Evolutionary conservation across 768 basidiomycete species (phyloP), one percentile per base, ranked within the genome.

Genomic region (Hericium coralloides): DNA sequence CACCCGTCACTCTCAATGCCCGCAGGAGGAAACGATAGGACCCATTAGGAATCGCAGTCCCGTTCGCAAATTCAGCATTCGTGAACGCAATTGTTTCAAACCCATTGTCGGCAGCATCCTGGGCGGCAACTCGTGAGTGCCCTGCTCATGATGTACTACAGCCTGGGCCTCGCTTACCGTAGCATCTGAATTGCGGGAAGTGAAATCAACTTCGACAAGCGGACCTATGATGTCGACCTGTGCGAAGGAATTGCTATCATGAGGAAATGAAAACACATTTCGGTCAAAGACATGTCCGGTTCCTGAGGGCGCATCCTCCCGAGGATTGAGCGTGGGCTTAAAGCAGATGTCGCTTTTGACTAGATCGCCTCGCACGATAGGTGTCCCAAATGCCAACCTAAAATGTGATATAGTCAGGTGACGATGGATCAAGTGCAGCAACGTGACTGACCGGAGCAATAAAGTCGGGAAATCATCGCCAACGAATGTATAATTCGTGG

Each of bases 341-440:
- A 82, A 66, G 18, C 72, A 67, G 63, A 74, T 72, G 58, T 73
- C 62, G 1, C 76, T 52, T 26, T 68, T 67, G 1, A 83, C 81
- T 14, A 83, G 73, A 59, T 83, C 81, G 15, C 77, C 61, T 14
- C 73, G 70, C 47, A 82, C 60, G 14, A 66, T 55, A 2, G 79
- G 72, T 2, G 80, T 77, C 17, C 83, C 83, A 56, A 83, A 82
- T 0, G 71, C 71, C 55, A 76, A 64, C 36, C 77, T 75, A 52
- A 59, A 53, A n/a, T 58, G 52, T 48, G 56, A 7, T 9, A 14
- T 26, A 38, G 43, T 36, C 38, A 52, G n/a, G n/a, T n/a, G n/a
- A n/a, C n/a, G n/a, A n/a, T n/a, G n/a, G 7, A 39, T n/a, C 18
- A 14, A 8, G 37, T 8, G 31, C 31, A 22, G 14, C 23, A 55